Conservation (phyloP, 2,329 filamentous ascomycete species). For the Drechslerella coelobrocha region DNA sequence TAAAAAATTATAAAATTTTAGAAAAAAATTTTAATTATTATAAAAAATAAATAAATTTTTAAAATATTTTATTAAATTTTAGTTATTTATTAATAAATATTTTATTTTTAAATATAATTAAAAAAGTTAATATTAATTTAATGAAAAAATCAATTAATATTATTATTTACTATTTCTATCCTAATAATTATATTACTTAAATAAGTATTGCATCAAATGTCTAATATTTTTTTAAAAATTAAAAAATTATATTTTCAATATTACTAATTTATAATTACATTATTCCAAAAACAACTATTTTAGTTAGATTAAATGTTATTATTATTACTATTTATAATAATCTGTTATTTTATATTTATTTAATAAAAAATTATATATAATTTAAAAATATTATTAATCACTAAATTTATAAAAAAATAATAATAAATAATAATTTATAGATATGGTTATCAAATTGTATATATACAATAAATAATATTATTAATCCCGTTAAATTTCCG, state of each 20-base stretch:
- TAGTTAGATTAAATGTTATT: conserved; percentile 11
- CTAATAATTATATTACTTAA: too few species aligned
- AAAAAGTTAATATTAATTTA: too few species aligned
- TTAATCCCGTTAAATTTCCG: background rate
- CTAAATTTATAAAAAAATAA: background rate
- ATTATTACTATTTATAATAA: conserved; percentile 14
- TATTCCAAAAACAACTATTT: too few species aligned
- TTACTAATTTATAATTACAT: too few species aligned
- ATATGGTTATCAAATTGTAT: background rate
- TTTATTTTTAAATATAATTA: conserved; percentile 10
- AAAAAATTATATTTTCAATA: too few species aligned
- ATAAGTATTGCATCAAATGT: too few species aligned
- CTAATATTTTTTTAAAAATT: too few species aligned
- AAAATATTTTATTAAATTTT: background rate
- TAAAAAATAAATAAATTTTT: conserved; percentile 10
- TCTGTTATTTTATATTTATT: conserved; percentile 1
- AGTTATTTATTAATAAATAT: conserved; percentile 10
- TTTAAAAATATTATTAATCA: conserved; percentile 3
- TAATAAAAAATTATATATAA: conserved; percentile 12
- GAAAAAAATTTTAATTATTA: conserved; percentile 9
- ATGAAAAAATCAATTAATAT: too few species aligned
- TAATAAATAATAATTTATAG: background rate
- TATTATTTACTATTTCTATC: too few species aligned
- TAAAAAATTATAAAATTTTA: background rate
- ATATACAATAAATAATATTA: conserved; percentile 8